Evolutionary conservation across 371 early-diverging fungal genomes (phyloP), one percentile per base, ranked within the genome.

Genomic region (Mucor piriformis): DNA sequence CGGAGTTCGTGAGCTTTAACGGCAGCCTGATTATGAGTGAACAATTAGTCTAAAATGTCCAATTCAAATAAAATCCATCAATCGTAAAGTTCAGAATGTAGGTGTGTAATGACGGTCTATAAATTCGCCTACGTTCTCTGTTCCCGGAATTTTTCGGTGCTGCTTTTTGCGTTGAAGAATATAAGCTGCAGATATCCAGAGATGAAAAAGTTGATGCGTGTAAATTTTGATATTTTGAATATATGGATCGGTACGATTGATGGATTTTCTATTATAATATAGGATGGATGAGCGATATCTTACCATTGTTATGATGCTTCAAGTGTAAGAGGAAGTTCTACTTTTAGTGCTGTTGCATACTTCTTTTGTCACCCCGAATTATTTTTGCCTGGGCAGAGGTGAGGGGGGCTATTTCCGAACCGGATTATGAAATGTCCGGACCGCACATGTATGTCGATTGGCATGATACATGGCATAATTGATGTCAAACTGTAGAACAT

Each of bases 1-100:
- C 95, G 91, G 77, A 97, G 86, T 80, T 94, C 93, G 86, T 85
- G 80, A 72, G 92, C 92, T 84, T 95, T 95, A 72, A 95, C 87
- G 81, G 84, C 85, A 78, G 85, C 84, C 90, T 87, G 57, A 13
- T 40, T 2, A 38, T 2, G 15, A 16, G 2, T n/a, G 6, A 12
- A 24, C 10, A n/a, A 6, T 50, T 50, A 50, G 34, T 49, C 29
- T 10, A 18, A 23, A 23, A 11, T 40, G 18, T 40, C 16, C 16
- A 2, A 15, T 40, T 21, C 12, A 46, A 11, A 47, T 15, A 0
- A 49, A n/a, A 49, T 49, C 49, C 49, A 49, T 15, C 49, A 46
- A 46, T 46, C 46, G 46, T 24, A 24, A 21, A 25, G 11, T 37
- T 12, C n/a, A 37, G 4, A 37, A 37, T 37, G 13, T 37, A 37